Conservation (phyloP, 495 filamentous ascomycete genomes). For the Aspergillus ostianus region DNA sequence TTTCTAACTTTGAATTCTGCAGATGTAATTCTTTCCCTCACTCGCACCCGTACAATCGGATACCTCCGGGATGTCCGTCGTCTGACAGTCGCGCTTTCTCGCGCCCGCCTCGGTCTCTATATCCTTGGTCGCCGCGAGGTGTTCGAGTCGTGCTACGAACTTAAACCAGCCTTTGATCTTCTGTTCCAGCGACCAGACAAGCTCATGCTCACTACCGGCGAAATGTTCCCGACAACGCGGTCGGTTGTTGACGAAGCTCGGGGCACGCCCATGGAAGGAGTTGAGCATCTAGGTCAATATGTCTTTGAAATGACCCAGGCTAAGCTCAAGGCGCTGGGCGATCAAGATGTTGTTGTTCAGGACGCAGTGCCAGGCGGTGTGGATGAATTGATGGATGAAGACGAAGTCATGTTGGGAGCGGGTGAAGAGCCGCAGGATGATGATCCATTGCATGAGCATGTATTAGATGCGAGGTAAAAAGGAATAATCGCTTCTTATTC, state of each 20-base stretch:
- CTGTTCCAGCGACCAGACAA: slow-evolving; percentile 71
- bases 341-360: slow-evolving; percentile 34
- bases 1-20: slow-evolving; percentile 25
- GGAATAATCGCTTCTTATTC: not conserved
- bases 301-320: slow-evolving; percentile 95
- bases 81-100: slow-evolving; percentile 93
- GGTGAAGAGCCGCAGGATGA: slow-evolving; percentile 22
- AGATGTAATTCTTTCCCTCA: slow-evolving; percentile 93
- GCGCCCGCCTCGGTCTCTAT: slow-evolving; percentile 88
- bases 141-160: slow-evolving; percentile 85
- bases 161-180: slow-evolving; percentile 79
- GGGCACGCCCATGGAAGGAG: slow-evolving; percentile 72
- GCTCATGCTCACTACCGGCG: slow-evolving; percentile 74
- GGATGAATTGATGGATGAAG: slow-evolving; percentile 48
- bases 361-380: slow-evolving; percentile 39
- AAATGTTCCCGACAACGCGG: slow-evolving; percentile 76
- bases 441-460: slow-evolving; percentile 37
- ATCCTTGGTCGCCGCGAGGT: slow-evolving; percentile 87
- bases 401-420: slow-evolving; percentile 39
- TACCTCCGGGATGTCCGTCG: slow-evolving; percentile 93
- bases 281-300: slow-evolving; percentile 95
- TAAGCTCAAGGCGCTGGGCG: slow-evolving; percentile 64
- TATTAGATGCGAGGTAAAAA: slow-evolving; percentile 8
- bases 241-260: slow-evolving; percentile 56
- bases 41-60: slow-evolving; percentile 83